A percentile compares a stretch with the other conserved stretches of the same genome.
Evolutionary conservation across 345 rosid genomes (phyloP).

Genomic region (Anastatica hierochuntica): DNA sequence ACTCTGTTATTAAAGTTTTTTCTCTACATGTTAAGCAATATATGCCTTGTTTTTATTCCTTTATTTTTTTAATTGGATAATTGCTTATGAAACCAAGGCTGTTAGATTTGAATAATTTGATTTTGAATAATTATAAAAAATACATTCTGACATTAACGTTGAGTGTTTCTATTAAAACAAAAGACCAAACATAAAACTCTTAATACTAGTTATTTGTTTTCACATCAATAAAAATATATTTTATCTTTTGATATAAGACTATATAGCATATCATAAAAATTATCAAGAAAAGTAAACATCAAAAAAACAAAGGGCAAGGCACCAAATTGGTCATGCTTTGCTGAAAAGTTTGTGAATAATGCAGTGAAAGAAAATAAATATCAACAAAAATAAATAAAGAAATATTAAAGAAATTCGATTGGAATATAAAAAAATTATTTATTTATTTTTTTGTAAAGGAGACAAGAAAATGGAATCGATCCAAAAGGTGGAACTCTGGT

Average conservation of each 20-base stretch:
- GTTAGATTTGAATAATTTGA: slow-evolving; percentile 26
- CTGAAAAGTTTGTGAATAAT: slow-evolving; percentile 24
- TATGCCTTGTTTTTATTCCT: slow-evolving; percentile 22
- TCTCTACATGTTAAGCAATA: slow-evolving; percentile 22
- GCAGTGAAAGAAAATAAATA: slow-evolving; percentile 15
- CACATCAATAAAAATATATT: too few relatives aligned
- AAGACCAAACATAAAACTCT: background rate
- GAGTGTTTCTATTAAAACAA: background rate
- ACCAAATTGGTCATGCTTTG: slow-evolving; percentile 26
- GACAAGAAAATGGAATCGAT: slow-evolving; percentile 23
- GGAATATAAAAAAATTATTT: background rate
- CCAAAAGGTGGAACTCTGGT: slow-evolving; percentile 21
- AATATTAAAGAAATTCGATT: background rate
- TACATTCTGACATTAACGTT: slow-evolving; percentile 3
- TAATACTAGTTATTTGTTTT: too few relatives aligned
- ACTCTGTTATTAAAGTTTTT: slow-evolving; percentile 13
- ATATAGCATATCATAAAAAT: background rate
- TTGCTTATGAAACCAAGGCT: slow-evolving; percentile 16
- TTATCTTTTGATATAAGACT: too few relatives aligned
- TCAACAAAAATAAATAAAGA: too few relatives aligned
- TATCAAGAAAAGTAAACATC: background rate
- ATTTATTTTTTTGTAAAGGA: background rate
- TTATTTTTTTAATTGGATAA: slow-evolving; percentile 1
- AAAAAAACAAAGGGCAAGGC: background rate
- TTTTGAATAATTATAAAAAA: background rate